Conservation (phyloP, 306 rosid genomes). For the Begonia masoniana region DNA sequence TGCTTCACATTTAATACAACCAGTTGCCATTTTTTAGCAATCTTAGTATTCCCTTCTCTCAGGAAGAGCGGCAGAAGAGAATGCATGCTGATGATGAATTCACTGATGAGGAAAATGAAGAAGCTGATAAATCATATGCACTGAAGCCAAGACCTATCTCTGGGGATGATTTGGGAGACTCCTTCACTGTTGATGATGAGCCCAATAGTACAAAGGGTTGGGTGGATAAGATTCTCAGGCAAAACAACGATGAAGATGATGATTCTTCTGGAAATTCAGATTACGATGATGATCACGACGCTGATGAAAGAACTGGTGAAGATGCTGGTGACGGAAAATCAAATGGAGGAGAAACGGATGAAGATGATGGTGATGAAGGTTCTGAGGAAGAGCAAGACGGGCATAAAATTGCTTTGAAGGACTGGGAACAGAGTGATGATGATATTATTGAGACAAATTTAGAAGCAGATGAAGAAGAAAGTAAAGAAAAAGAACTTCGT, state of each 20-base stretch:
- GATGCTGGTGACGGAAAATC: constrained; percentile 32
- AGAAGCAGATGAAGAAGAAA: constrained; percentile 27
- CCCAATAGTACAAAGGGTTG: constrained; percentile 51
- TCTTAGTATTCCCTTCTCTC: neutral
- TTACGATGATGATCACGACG: constrained; percentile 33
- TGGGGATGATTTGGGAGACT: constrained; percentile 95
- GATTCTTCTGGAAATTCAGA: constrained; percentile 43
- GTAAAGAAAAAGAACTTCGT: constrained; percentile 24
- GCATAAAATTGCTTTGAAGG: constrained; percentile 38
- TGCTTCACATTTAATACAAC: no score
- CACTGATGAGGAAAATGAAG: constrained; percentile 62
- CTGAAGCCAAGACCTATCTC: constrained; percentile 45
- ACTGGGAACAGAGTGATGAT: constrained; percentile 97
- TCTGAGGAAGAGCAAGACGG: constrained; percentile 41
- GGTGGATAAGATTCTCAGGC: constrained; percentile 66
- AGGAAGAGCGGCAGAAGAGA: constrained; percentile 86
- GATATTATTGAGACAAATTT: constrained; percentile 33
- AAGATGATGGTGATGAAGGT: constrained; percentile 25
- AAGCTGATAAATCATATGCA: constrained; percentile 32
- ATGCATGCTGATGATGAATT: constrained; percentile 56
- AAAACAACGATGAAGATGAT: constrained; percentile 47
- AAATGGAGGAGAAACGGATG: constrained; percentile 47
- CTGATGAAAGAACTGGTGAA: constrained; percentile 35
- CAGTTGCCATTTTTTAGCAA: no score
- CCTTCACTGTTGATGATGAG: constrained; percentile 53